phyloP scores from a whole-genome alignment of 2,329 filamentous ascomycete genomes.

The Fusarium sp. region DNA sequence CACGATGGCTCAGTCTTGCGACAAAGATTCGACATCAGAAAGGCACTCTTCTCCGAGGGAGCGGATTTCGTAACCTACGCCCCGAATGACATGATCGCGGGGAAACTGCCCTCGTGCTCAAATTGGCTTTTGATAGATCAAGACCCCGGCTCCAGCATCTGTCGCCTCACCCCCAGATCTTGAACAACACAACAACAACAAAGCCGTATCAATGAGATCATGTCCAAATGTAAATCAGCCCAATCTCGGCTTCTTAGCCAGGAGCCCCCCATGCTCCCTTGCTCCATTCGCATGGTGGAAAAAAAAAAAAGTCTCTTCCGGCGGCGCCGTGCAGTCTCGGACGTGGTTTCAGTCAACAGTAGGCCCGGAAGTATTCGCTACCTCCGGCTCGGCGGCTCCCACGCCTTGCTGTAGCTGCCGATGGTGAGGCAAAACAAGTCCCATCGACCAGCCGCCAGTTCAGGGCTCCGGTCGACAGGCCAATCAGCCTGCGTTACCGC shows the following conservation, averaged over 20 bases:
- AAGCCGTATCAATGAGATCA: constrained; percentile 30
- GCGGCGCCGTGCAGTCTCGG: constrained; percentile 10
- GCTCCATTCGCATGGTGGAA: constrained; percentile 1
- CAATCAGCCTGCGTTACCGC: constrained; percentile 50
- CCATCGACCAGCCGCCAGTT: constrained; percentile 39
- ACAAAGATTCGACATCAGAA: constrained; percentile 15
- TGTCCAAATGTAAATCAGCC: constrained; percentile 4
- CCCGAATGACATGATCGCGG: constrained; percentile 43
- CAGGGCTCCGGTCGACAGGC: constrained; percentile 36
- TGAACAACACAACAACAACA: constrained; percentile 2
- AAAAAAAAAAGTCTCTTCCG: constrained; percentile 12
- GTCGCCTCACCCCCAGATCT: constrained; percentile 13
- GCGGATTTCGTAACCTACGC: constrained; percentile 35
- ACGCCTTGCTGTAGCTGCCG: constrained; percentile 34
- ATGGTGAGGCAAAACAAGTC: constrained; percentile 41
- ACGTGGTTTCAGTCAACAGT: constrained; percentile 12
- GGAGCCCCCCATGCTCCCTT: not conserved
- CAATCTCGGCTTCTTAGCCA: constrained; percentile 25
- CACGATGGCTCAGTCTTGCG: constrained; percentile 27
- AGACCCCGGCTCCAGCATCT: constrained; percentile 14
- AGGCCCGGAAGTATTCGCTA: constrained; percentile 29
- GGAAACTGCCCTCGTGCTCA: constrained; percentile 38
- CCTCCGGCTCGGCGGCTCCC: constrained; percentile 45
- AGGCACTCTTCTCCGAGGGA: constrained; percentile 3
- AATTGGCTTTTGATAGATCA: constrained; percentile 25